Evolutionary conservation across 768 basidiomycete genomes (phyloP).

Genomic region (Mycena sanguinolenta): DNA sequence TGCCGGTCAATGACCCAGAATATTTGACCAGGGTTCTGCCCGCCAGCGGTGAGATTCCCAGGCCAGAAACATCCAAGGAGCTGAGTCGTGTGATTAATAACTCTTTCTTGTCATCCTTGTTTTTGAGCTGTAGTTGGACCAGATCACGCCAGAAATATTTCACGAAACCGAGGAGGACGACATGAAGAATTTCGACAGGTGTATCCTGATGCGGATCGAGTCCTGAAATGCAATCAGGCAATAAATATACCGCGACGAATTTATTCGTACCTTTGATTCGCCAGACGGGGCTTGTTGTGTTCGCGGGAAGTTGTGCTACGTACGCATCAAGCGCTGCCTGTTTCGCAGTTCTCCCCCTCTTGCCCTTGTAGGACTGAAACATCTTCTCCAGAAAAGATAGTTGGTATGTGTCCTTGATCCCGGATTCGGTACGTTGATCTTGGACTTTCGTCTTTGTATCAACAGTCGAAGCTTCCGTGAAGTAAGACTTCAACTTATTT

Average conservation of each 20-base stretch:
- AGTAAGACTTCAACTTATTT: neutral
- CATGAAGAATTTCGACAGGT: neutral
- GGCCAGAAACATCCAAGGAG: constrained; percentile 37
- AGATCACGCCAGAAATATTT: neutral
- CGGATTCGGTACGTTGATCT: constrained; percentile 41
- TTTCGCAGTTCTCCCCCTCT: constrained; percentile 20
- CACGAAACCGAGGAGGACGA: neutral
- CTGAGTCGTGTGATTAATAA: neutral
- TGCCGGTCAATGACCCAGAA: constrained; percentile 35
- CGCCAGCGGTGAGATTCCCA: constrained; percentile 45
- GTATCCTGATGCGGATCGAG: neutral
- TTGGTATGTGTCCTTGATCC: constrained; percentile 51
- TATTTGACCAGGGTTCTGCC: constrained; percentile 46
- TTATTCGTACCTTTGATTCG: constrained; percentile 34
- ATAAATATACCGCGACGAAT: neutral
- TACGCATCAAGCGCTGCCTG: constrained; percentile 20
- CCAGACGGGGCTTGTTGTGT: constrained; percentile 11
- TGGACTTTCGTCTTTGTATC: constrained; percentile 35
- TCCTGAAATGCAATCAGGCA: neutral
- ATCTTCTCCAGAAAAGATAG: constrained; percentile 41
- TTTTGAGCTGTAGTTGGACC: neutral
- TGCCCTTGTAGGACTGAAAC: constrained; percentile 36
- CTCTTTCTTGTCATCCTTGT: neutral
- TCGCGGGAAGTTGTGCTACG: neutral
- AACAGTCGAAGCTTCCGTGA: constrained; percentile 3